These are phyloP conservation scores for Phytopythium vexans DNA, from an alignment of 352 stramenopile genomes.

Conservation along the genomic window DNA sequence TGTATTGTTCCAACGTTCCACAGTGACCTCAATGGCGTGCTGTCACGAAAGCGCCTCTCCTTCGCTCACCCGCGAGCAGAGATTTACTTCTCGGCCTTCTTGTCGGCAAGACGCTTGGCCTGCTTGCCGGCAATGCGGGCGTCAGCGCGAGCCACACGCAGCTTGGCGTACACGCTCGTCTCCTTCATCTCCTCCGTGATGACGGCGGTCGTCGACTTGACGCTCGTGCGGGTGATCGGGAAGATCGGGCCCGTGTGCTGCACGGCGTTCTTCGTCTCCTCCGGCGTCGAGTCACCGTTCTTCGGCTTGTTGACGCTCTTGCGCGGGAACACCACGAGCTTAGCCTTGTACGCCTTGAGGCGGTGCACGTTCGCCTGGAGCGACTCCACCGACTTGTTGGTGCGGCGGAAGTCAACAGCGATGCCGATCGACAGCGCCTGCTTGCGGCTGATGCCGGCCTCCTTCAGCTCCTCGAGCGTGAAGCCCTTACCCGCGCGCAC, in stretches of 20 bases:
- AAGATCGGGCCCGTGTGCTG: constrained; percentile 86
- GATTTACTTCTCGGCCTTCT: constrained; percentile 83
- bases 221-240: constrained; percentile 69
- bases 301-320: constrained; percentile 95
- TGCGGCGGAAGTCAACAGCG: constrained; percentile 97
- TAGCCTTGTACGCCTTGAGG: constrained; percentile 99
- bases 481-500: constrained; percentile 97
- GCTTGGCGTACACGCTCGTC: constrained; percentile 73
- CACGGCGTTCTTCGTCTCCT: constrained; percentile 91
- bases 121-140: constrained; percentile 86
- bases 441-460: constrained; percentile 94
- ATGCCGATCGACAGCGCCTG: constrained; percentile 98
- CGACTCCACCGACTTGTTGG: constrained; percentile 97
- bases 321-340: constrained; percentile 98
- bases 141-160: constrained; percentile 83
- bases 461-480: constrained; percentile 98
- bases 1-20: constrained; percentile 67
- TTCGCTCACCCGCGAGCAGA: constrained; percentile 12
- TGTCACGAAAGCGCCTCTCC: constrained; percentile 7
- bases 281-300: constrained; percentile 89
- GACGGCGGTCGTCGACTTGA: constrained; percentile 73
- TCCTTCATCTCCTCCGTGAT: constrained; percentile 90
- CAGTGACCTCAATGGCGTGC: constrained; percentile 33
- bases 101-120: constrained; percentile 88
- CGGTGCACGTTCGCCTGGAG: constrained; percentile 97